phyloP scores from a whole-genome alignment of 768 basidiomycete species.

The Hygrophorus russula region DNA sequence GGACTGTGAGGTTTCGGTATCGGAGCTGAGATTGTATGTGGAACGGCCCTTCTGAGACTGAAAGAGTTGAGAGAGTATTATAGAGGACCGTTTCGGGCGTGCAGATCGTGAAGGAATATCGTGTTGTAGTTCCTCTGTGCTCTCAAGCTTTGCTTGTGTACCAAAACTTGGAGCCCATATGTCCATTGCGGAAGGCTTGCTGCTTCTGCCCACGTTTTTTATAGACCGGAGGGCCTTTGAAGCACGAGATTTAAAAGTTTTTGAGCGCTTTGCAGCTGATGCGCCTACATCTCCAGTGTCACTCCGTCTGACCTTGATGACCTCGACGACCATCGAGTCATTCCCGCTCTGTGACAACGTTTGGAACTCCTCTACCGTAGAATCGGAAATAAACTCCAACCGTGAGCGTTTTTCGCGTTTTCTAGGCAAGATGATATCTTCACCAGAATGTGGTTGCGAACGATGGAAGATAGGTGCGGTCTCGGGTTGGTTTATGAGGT shows the following conservation, averaged over 20 bases:
- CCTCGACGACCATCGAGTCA: constrained; percentile 50
- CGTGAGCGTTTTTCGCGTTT: constrained; percentile 7
- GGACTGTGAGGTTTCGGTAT: too few relatives aligned
- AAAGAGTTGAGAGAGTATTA: constrained; percentile 28
- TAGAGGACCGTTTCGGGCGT: constrained; percentile 26
- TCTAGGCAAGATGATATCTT: constrained; percentile 15
- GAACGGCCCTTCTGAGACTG: constrained; percentile 14
- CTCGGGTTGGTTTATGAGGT: constrained; percentile 8
- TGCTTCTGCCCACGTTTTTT: constrained; percentile 28
- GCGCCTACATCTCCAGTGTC: constrained; percentile 4
- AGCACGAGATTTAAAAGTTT: constrained; percentile 35
- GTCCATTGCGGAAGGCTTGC: constrained; percentile 29
- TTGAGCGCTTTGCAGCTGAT: constrained; percentile 21
- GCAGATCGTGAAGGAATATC: constrained; percentile 16
- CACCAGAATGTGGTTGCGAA: constrained; percentile 7
- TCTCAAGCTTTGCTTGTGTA: constrained; percentile 13
- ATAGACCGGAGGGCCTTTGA: constrained; percentile 35
- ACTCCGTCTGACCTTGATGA: constrained; percentile 38
- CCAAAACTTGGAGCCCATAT: constrained; percentile 17
- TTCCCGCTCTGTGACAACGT: constrained; percentile 15
- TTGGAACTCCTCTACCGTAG: constrained; percentile 9
- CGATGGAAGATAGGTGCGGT: constrained; percentile 14
- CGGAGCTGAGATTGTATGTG: background rate
- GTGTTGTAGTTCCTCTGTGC: background rate
- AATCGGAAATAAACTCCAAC: constrained; percentile 7